These are phyloP conservation scores for Skeletonema marinoi DNA, from an alignment of 108 stramenopile genomes.

Conservation along the genomic window DNA sequence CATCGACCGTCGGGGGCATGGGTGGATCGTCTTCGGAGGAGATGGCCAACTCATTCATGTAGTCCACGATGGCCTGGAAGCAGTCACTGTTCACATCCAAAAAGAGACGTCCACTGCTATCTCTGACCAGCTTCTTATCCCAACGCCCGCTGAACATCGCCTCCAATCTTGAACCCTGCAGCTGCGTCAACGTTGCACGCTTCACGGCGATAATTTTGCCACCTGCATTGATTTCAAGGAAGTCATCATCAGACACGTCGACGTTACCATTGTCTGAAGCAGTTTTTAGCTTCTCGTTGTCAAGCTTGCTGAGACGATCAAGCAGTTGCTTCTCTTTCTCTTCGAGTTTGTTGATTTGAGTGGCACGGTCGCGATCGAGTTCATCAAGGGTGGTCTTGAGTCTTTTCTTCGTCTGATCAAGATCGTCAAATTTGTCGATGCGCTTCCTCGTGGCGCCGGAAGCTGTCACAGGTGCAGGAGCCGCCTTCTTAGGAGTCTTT, in stretches of 20 bases:
- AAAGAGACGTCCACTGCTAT: conserved; percentile 19
- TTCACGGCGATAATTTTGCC: conserved; percentile 3
- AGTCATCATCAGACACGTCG: conserved; percentile 5
- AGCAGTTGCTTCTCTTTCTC: conserved; percentile 2
- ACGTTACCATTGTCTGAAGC: background rate
- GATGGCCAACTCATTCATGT: conserved; percentile 11
- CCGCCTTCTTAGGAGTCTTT: background rate
- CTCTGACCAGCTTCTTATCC: conserved; percentile 21
- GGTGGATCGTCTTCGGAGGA: conserved; percentile 3
- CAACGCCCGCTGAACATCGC: conserved; percentile 32
- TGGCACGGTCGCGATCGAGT: background rate
- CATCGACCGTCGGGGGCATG: conserved; percentile 16
- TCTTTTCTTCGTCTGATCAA: background rate
- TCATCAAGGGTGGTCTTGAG: background rate
- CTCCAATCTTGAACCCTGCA: conserved; percentile 20
- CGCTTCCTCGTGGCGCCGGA: background rate
- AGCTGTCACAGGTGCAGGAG: background rate
- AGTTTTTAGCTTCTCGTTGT: background rate
- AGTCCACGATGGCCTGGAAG: conserved; percentile 12
- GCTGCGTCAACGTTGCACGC: conserved; percentile 11
- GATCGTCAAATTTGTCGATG: background rate
- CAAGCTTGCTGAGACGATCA: conserved; percentile 3
- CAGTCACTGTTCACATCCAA: conserved; percentile 9
- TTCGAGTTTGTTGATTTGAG: background rate
- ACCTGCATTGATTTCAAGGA: conserved; percentile 15